Conservation (phyloP, 257 asterid species). For the Galeopsis tetrahit region DNA sequence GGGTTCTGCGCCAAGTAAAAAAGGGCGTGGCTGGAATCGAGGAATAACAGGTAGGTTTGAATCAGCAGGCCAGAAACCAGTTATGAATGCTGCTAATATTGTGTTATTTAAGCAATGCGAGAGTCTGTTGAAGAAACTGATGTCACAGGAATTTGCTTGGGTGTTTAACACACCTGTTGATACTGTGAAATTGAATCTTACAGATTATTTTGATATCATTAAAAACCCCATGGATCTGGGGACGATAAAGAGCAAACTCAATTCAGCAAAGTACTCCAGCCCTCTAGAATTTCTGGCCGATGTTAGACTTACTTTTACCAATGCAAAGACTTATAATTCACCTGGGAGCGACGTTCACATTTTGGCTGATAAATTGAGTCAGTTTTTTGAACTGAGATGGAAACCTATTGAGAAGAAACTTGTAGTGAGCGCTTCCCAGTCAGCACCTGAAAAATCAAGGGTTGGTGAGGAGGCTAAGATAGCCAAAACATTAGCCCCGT, state of each 20-base stretch:
- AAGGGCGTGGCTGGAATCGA: slow-evolving; percentile 57
- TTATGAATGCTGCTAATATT: slow-evolving; percentile 39
- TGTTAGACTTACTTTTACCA: slow-evolving; percentile 78
- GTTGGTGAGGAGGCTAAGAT: slow-evolving; percentile 46
- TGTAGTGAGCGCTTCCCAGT: slow-evolving; percentile 30
- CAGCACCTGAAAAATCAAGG: slow-evolving; percentile 45
- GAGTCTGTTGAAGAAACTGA: slow-evolving; percentile 68
- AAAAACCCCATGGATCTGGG: slow-evolving; percentile 96
- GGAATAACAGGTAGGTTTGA: slow-evolving; percentile 68
- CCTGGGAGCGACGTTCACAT: slow-evolving; percentile 65
- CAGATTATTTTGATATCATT: slow-evolving; percentile 74
- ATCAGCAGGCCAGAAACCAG: slow-evolving; percentile 40
- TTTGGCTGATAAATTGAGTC: slow-evolving; percentile 64
- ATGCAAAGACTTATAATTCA: slow-evolving; percentile 87
- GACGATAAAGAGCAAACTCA: slow-evolving; percentile 66
- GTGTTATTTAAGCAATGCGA: slow-evolving; percentile 67
- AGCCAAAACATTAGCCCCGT: slow-evolving; percentile 43
- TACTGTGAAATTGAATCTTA: slow-evolving; percentile 62
- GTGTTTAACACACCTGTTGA: slow-evolving; percentile 85
- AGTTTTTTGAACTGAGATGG: slow-evolving; percentile 74
- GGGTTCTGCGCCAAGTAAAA: slow-evolving; percentile 46
- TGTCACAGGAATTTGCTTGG: slow-evolving; percentile 62
- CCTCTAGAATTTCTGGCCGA: slow-evolving; percentile 78
- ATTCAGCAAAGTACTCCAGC: slow-evolving; percentile 54
- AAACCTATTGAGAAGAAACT: slow-evolving; percentile 66